phyloP scores from a whole-genome alignment of 192 early-diverging fungal species.

The Coemansia sp. region DNA sequence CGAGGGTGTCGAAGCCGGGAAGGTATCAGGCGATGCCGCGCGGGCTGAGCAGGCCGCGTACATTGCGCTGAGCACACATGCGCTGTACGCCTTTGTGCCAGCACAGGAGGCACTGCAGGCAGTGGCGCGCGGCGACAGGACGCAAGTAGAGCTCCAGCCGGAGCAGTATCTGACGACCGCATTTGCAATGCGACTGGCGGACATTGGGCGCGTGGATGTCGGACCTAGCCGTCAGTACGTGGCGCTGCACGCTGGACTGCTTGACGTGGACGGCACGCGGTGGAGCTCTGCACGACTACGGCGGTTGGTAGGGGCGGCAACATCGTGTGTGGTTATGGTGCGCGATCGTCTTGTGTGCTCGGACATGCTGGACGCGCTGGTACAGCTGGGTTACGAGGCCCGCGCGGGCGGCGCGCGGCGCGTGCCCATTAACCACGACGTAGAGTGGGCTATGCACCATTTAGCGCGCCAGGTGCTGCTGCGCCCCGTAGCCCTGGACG shows the following conservation, averaged over 20 bases:
- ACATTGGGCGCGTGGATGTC: constrained; percentile 51
- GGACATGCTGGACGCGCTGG: constrained; percentile 50
- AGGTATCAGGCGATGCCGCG: constrained; percentile 21
- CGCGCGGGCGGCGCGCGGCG: constrained; percentile 35
- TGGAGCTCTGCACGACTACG: constrained; percentile 8
- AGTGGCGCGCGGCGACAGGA: not conserved
- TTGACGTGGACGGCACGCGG: not conserved
- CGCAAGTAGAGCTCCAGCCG: constrained; percentile 45
- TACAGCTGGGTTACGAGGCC: constrained; percentile 52
- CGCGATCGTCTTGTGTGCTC: constrained; percentile 55
- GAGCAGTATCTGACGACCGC: constrained; percentile 35
- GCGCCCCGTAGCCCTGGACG: constrained; percentile 28
- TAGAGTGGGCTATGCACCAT: constrained; percentile 59
- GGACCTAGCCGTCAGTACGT: constrained; percentile 54
- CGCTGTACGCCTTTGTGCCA: constrained; percentile 44
- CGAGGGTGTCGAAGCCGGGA: constrained; percentile 14
- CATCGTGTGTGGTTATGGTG: constrained; percentile 51
- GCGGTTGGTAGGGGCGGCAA: constrained; percentile 12
- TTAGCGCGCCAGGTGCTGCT: constrained; percentile 54
- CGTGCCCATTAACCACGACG: constrained; percentile 53
- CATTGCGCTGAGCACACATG: constrained; percentile 47
- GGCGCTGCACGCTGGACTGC: constrained; percentile 39
- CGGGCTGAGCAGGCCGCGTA: constrained; percentile 44
- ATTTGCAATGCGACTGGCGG: constrained; percentile 30
- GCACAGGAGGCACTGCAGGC: constrained; percentile 23